Evolutionary conservation across 2,329 filamentous ascomycete species (phyloP).

Genomic region (Microthyrium microscopicum): DNA sequence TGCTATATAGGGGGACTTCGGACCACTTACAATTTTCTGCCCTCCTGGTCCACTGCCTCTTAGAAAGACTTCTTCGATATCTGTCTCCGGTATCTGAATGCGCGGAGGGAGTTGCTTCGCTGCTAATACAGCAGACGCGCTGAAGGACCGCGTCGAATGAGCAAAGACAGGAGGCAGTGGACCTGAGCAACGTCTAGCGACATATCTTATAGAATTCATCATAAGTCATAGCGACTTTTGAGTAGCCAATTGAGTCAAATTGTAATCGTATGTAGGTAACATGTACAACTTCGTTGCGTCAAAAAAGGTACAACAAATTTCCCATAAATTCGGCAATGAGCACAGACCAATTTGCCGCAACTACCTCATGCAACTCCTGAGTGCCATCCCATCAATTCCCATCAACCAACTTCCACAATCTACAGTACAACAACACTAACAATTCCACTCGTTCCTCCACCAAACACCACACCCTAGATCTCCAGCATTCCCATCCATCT

Average conservation of each 20-base stretch:
- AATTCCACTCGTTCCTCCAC: not conserved
- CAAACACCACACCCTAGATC: not conserved
- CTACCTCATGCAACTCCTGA: no score
- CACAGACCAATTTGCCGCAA: no score
- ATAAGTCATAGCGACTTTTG: conserved; percentile 5
- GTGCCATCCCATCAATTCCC: no score
- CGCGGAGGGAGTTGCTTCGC: conserved; percentile 57
- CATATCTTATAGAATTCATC: no score
- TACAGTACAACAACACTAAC: not conserved
- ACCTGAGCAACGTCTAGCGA: conserved; percentile 10
- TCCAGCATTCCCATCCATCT: not conserved
- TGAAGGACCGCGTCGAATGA: conserved; percentile 5
- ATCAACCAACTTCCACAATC: no score
- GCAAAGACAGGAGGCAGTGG: conserved; percentile 7
- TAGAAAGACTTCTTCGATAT: conserved; percentile 72
- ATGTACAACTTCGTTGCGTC: no score
- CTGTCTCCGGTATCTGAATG: conserved; percentile 55
- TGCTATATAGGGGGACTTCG: not conserved
- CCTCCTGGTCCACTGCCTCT: conserved; percentile 87
- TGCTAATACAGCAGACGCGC: conserved; percentile 7
- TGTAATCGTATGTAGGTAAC: no score
- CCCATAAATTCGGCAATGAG: no score
- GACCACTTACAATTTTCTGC: conserved; percentile 63
- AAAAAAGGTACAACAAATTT: no score
- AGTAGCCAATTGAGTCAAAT: no score